phyloP scores from a whole-genome alignment of 1,139 yeast species.

The Yamadazyma mexicana region DNA sequence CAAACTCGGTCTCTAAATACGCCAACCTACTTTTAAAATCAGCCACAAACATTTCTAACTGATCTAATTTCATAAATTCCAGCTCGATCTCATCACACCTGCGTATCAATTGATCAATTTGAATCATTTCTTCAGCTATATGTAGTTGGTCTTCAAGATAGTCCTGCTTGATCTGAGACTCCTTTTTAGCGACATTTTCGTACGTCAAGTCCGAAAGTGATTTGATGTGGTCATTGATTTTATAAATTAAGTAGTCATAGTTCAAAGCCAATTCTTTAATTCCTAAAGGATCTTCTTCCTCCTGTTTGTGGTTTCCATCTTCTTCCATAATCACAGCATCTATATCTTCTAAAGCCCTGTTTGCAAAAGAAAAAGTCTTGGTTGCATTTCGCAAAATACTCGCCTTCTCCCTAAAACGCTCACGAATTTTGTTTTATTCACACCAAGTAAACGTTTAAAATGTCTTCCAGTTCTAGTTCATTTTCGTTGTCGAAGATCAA shows the following conservation, averaged over 20 bases:
- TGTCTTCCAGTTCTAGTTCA: conserved; percentile 29
- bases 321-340: neutral
- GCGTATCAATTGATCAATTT: conserved; percentile 41
- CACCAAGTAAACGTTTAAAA: conserved; percentile 3
- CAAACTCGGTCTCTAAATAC: conserved; percentile 25
- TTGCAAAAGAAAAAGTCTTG: too few relatives aligned
- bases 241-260: conserved; percentile 63
- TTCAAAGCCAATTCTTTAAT: conserved; percentile 57
- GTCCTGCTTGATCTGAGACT: conserved; percentile 28
- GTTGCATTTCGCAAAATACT: neutral
- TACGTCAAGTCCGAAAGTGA: conserved; percentile 38
- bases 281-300: conserved; percentile 55
- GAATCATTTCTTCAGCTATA: conserved; percentile 43
- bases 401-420: conserved; percentile 1
- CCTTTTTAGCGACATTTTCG: conserved; percentile 28
- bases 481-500: conserved; percentile 48
- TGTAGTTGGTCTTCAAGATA: conserved; percentile 36
- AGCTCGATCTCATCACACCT: conserved; percentile 58
- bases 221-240: conserved; percentile 54
- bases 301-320: neutral
- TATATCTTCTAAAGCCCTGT: neutral
- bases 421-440: conserved; percentile 1
- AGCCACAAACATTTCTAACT: conserved; percentile 50
- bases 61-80: conserved; percentile 69
- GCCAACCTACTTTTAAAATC: conserved; percentile 36